Evolutionary conservation across 768 basidiomycete species (phyloP).

Genomic region (Dioszegia crocea): DNA sequence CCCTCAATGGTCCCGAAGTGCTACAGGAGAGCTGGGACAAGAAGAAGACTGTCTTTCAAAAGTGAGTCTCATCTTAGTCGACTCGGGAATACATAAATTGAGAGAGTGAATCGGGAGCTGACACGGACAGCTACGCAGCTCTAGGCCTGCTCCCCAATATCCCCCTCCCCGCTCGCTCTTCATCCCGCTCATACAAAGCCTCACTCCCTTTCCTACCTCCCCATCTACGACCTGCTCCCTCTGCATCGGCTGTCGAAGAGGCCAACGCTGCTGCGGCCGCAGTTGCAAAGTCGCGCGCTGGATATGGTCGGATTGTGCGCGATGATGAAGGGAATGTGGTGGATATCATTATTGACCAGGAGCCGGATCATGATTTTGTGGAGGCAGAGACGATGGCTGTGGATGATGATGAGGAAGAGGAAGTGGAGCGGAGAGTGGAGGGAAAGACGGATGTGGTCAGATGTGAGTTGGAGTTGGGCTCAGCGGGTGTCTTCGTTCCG

Average conservation of each 20-base stretch:
- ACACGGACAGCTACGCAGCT: conserved; percentile 40
- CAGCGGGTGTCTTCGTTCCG: too few relatives aligned
- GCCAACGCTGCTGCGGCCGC: conserved; percentile 7
- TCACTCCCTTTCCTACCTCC: conserved; percentile 25
- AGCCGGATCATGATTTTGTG: conserved; percentile 50
- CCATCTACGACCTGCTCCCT: background rate
- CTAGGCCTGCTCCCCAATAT: conserved; percentile 44
- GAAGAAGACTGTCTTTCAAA: conserved; percentile 81
- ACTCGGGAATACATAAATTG: too few relatives aligned
- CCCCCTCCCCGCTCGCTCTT: conserved; percentile 33
- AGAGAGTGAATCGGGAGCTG: background rate
- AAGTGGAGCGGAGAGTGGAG: conserved; percentile 21
- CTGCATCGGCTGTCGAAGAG: conserved; percentile 3
- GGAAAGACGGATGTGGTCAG: conserved; percentile 54
- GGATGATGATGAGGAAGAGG: conserved; percentile 16
- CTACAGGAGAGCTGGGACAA: conserved; percentile 85
- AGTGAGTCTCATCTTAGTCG: conserved; percentile 62
- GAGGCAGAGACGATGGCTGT: conserved; percentile 25
- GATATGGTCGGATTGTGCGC: conserved; percentile 75
- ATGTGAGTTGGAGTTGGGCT: conserved; percentile 45
- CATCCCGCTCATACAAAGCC: conserved; percentile 28
- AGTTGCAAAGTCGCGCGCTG: conserved; percentile 48
- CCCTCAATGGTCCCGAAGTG: conserved; percentile 73
- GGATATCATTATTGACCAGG: conserved; percentile 62
- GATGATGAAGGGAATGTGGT: conserved; percentile 73